phyloP scores from a whole-genome alignment of 495 filamentous ascomycete species.

The Clavariopsis aquatica region DNA sequence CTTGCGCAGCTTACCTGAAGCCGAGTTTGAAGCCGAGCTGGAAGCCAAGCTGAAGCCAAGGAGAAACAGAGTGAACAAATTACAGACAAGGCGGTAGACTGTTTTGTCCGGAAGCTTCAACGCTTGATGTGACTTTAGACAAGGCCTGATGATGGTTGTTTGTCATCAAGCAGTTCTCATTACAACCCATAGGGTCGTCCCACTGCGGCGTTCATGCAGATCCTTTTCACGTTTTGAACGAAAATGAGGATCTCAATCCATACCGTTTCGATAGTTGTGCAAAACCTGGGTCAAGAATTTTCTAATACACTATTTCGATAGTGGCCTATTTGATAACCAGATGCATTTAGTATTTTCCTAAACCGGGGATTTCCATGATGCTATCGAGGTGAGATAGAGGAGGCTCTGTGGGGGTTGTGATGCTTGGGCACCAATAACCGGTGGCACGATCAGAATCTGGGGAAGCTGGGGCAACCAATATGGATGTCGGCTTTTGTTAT shows the following conservation, averaged over 20 bases:
- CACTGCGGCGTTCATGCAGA: neutral
- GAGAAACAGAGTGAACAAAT: neutral
- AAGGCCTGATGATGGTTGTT: neutral
- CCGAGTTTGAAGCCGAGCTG: too few relatives aligned
- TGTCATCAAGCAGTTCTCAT: neutral
- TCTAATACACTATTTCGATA: neutral
- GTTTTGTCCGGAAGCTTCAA: conserved; percentile 3
- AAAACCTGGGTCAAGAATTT: neutral
- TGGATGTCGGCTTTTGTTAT: conserved; percentile 4
- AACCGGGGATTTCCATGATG: neutral
- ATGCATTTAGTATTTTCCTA: neutral
- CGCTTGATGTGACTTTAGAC: neutral
- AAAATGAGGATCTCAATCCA: neutral
- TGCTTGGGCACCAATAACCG: conserved; percentile 20
- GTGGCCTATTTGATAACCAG: neutral
- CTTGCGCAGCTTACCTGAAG: neutral
- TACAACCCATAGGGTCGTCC: neutral
- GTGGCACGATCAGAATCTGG: conserved; percentile 15
- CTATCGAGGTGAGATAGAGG: neutral
- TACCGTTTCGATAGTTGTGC: neutral
- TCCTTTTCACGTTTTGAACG: neutral
- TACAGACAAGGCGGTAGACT: neutral
- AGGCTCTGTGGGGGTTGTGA: neutral
- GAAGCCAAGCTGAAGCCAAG: too few relatives aligned
- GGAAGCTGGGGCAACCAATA: conserved; percentile 1